Conservation (phyloP, 306 rosid species). For the Gleditsia sinensis region DNA sequence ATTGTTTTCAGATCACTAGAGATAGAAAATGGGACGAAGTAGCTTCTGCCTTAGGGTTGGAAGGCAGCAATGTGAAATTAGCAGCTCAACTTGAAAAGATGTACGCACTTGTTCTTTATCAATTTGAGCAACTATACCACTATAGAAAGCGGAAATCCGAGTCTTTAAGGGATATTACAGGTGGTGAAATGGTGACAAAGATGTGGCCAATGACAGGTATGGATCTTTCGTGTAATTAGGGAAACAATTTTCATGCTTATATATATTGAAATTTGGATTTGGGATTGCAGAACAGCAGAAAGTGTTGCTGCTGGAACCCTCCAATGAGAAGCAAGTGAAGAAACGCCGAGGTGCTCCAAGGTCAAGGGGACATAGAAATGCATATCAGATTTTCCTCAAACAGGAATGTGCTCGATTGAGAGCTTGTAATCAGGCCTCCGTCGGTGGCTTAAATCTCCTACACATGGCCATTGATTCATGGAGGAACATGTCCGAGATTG, state of each 20-base stretch:
- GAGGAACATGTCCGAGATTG: slow-evolving; percentile 42
- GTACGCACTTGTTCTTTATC: slow-evolving; percentile 40
- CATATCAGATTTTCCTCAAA: slow-evolving; percentile 49
- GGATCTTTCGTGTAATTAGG: background rate
- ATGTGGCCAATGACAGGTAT: slow-evolving; percentile 38
- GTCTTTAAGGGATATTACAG: slow-evolving; percentile 10
- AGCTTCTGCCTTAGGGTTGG: slow-evolving; percentile 41
- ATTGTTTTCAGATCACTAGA: slow-evolving; percentile 39
- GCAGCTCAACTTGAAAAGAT: slow-evolving; percentile 42
- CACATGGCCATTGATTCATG: slow-evolving; percentile 39
- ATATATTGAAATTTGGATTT: too few relatives aligned
- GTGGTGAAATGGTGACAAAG: background rate
- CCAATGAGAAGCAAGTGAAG: slow-evolving; percentile 30
- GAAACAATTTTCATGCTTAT: background rate
- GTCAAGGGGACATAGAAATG: slow-evolving; percentile 1
- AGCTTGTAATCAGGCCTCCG: background rate
- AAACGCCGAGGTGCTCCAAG: slow-evolving; percentile 28
- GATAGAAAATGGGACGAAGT: slow-evolving; percentile 53
- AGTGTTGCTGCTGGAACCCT: slow-evolving; percentile 12
- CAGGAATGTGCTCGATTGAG: slow-evolving; percentile 48
- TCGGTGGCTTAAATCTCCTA: slow-evolving; percentile 18
- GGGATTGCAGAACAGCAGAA: slow-evolving; percentile 17
- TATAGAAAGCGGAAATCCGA: slow-evolving; percentile 27
- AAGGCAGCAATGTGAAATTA: slow-evolving; percentile 35
- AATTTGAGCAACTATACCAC: slow-evolving; percentile 46